Evolutionary conservation across 345 rosid species (phyloP).

Genomic region (Lepidium sativum): DNA sequence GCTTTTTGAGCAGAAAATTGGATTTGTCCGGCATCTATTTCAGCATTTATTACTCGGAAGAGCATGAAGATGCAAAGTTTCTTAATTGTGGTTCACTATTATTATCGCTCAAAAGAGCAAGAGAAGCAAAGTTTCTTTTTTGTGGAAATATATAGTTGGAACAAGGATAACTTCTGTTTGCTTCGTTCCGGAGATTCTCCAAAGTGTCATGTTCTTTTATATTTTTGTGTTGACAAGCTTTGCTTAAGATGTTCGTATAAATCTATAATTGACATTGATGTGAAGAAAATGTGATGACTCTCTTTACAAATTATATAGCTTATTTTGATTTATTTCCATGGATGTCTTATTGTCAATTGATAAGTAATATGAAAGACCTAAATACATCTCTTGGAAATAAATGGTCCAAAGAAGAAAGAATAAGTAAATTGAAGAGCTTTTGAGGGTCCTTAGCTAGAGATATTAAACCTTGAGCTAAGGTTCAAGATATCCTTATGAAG

Average conservation of each 20-base stretch:
- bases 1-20: not conserved
- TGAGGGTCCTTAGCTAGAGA: too few relatives aligned
- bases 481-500: too few relatives aligned
- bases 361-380: too few relatives aligned
- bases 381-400: too few relatives aligned
- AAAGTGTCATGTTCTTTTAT: not conserved
- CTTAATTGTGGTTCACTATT: not conserved
- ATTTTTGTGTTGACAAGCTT: not conserved
- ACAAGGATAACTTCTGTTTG: not conserved
- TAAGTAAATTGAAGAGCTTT: too few relatives aligned
- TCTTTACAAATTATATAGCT: not conserved
- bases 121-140: not conserved
- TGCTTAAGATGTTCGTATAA: not conserved
- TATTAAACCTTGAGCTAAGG: too few relatives aligned
- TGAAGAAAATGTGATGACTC: not conserved
- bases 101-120: not conserved
- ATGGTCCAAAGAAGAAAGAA: too few relatives aligned
- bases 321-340: not conserved
- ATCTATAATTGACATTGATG: constrained; percentile 3
- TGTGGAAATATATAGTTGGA: constrained; percentile 6
- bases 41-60: not conserved
- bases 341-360: not conserved
- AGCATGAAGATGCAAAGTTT: not conserved
- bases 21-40: not conserved
- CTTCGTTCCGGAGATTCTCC: not conserved